Base-by-base conservation (phyloP, 73 alveolate species). In the Tetrahymena borealis region DNA sequence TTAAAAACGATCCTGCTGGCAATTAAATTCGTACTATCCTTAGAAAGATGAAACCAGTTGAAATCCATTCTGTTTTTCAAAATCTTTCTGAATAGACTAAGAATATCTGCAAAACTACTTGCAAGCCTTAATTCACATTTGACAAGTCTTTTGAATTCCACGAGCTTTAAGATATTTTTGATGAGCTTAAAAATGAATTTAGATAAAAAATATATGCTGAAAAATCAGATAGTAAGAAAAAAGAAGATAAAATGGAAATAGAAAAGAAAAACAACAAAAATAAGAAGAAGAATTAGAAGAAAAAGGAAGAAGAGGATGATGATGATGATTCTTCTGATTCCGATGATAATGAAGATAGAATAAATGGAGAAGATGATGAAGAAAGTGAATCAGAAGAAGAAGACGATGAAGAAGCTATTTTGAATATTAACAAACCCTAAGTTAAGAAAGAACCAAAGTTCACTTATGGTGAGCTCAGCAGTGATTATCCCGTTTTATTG, bases 1-100 rank as follows among this genome's bases (percentile, higher is more conserved):
- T 95, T 43, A 92, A 91, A 11, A 96, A 92, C 39, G 95, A 92
- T 78, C 92, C 90, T 16, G 35, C 85, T 15, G 90, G 92, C 2
- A 92, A 92, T 38, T 24, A 36, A 78, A 39, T 92, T 16, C 90
- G 95, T 32, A 38, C 95, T 35, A 38, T 92, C 18, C 39, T 92
- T 18, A 78, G 90, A 39, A 92, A 92, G 37, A 92, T 85, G 36
- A 92, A 92, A 20, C 95, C 95, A 4, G 90, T 78, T 24, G 95
- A 92, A 38, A 91, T 78, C 4, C 38, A 60, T 35, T 60, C 85
- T 15, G 85, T 60, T 0, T 60, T 60, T 60, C n/a, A 60, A 5
- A 60, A 60, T 60, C 85, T 60, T 20, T 60, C 85, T 60, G 85
- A 60, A 60, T 60, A 60, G 28, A 60, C 85, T 60, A 60, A 78